Percentiles rank a stretch among this genome's conserved stretches.
Evolutionary conservation across 1,284 basidiomycete species (phyloP).

Genomic region (Amylostereum areolatum): DNA sequence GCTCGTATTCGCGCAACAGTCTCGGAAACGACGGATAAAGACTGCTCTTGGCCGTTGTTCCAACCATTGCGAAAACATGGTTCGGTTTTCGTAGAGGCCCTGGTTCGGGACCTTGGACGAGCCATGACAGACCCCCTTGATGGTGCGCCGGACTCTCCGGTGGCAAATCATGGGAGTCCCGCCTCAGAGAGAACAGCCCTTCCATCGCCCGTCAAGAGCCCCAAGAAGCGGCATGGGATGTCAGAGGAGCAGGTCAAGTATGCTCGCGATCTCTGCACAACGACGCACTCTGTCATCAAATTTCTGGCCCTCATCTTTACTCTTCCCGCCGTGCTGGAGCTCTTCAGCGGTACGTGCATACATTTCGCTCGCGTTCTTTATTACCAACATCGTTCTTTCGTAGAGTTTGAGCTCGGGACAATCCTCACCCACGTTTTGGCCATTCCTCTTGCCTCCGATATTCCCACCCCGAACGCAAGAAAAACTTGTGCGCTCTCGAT

Average conservation of each 20-base stretch:
- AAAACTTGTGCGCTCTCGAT: constrained; percentile 75
- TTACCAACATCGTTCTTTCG: constrained; percentile 1
- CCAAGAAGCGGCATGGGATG: constrained; percentile 62
- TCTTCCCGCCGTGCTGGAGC: constrained; percentile 44
- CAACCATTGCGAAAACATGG: constrained; percentile 54
- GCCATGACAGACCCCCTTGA: constrained; percentile 53
- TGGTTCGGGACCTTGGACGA: constrained; percentile 58
- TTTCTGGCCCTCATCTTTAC: constrained; percentile 56
- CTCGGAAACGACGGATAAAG: constrained; percentile 39
- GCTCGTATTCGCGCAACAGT: constrained; percentile 53
- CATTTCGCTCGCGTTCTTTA: constrained; percentile 5
- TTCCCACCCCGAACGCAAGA: constrained; percentile 76
- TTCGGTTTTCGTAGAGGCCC: constrained; percentile 41
- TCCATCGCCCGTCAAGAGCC: constrained; percentile 44
- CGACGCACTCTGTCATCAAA: constrained; percentile 60
- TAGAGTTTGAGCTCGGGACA: constrained; percentile 52
- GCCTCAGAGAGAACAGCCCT: constrained; percentile 20
- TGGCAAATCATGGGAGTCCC: constrained; percentile 2
- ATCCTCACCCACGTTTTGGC: constrained; percentile 60
- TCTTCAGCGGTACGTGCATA: constrained; percentile 54
- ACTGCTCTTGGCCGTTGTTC: constrained; percentile 64
- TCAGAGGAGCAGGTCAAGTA: constrained; percentile 69
- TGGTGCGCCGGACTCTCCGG: constrained; percentile 20
- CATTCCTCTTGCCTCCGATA: constrained; percentile 57
- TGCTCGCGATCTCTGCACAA: constrained; percentile 69